Evolutionary conservation across 306 rosid genomes (phyloP), one percentile per base, ranked within the genome.

Genomic region (Lithocarpus polystachyus): DNA sequence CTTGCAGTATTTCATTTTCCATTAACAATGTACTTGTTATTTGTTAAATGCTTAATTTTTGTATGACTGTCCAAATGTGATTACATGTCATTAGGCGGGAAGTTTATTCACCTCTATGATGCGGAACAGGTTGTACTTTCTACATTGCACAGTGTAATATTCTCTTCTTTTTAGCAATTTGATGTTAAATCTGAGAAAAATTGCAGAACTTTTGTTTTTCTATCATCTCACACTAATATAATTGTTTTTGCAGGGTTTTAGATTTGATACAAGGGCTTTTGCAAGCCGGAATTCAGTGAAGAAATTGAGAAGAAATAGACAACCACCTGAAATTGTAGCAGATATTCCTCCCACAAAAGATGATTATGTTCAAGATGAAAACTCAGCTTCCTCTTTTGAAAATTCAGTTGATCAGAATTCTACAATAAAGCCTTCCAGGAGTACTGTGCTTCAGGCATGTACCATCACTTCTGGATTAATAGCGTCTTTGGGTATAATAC

Each of bases 401-500:
- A 48, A 74, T 82, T 85, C 88, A 62, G 53, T 70, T 80, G 73
- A 71, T n/a, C 83, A 84, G 74, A 84, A 77, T 57, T 72, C 68
- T 72, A 78, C 68, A 67, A 82, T 56, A 15, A 6, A 84, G 53
- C 86, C 97, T 61, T 85, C 98, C 18, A 89, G 99, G 74, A 79
- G 68, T 82, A 67, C 81, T 23, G 99, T 95, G 75, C 91, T 95
- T 81, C 95, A 86, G 85, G 98, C 98, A 71, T 95, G 97, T 83
- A 83, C 83, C 2, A 57, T 84, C 78, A 92, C 99, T 85, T 92
- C 93, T 10, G 90, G 84, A 76, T 82, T 93, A 31, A 90, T 92
- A 67, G 92, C 92, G n/a, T 90, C 91, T 56, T 65, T 95, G 43
- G 99, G 93, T 77, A 65, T 89, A 6, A 79, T 82, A 64, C 86